Evolutionary conservation across 768 basidiomycete species (phyloP).

Genomic region (Saitozyma sp.): DNA sequence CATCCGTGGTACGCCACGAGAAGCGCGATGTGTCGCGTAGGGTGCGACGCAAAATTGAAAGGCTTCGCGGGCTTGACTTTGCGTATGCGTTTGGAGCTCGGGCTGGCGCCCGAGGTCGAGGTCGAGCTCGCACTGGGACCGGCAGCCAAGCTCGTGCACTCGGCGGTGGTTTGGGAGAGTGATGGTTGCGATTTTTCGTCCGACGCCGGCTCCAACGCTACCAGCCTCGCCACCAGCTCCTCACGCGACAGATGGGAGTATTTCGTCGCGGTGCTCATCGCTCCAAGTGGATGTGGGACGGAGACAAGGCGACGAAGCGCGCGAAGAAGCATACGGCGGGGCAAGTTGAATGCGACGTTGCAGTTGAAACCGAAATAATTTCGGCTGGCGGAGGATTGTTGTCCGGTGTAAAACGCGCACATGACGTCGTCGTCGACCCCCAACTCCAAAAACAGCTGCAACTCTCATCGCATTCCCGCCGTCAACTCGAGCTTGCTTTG

Average conservation of each 20-base stretch:
- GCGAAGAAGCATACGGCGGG: too few relatives aligned
- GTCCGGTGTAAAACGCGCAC: too few relatives aligned
- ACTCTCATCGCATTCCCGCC: too few relatives aligned
- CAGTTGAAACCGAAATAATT: too few relatives aligned
- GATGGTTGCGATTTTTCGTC: not conserved
- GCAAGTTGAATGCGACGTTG: too few relatives aligned
- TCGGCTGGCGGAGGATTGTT: too few relatives aligned
- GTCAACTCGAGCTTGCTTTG: too few relatives aligned
- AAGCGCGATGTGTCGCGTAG: constrained; percentile 85
- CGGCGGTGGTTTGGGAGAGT: not conserved
- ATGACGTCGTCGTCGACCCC: too few relatives aligned
- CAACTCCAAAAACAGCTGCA: too few relatives aligned
- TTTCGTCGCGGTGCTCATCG: not conserved
- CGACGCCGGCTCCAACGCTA: constrained; percentile 58
- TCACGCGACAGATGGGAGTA: constrained; percentile 67
- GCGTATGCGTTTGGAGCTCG: constrained; percentile 4
- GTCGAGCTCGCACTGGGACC: not conserved
- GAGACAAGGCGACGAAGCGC: too few relatives aligned
- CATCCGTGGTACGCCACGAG: constrained; percentile 90
- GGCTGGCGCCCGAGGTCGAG: constrained; percentile 1
- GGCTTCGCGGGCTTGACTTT: constrained; percentile 42
- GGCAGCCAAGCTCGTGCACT: not conserved
- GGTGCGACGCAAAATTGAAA: constrained; percentile 69
- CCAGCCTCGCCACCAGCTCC: constrained; percentile 68
- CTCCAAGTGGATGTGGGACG: too few relatives aligned